These are phyloP conservation scores for Balamuthia mandrillaris DNA, from an alignment of 208 protist species.

Conservation along the genomic window DNA sequence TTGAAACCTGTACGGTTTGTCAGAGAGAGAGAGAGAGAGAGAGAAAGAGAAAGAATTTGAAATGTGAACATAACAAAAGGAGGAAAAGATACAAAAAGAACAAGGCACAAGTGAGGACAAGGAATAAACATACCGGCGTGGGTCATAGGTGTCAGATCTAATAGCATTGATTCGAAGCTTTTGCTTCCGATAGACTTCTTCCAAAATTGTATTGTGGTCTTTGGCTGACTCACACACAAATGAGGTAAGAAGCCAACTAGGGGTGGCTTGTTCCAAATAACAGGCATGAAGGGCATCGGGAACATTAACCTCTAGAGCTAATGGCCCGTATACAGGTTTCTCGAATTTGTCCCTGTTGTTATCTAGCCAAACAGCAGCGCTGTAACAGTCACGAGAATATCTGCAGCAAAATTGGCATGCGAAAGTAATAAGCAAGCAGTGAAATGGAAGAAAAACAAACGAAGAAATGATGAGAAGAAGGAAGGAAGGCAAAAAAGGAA, in stretches of 20 bases:
- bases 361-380: constrained; percentile 11
- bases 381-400: background rate
- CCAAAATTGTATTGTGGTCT: constrained; percentile 1
- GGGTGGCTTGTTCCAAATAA: constrained; percentile 31
- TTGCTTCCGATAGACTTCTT: constrained; percentile 23
- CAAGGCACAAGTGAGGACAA: too few relatives aligned
- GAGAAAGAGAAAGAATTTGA: too few relatives aligned
- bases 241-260: background rate
- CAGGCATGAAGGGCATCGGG: constrained; percentile 29
- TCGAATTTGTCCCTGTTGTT: constrained; percentile 45
- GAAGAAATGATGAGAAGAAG: background rate
- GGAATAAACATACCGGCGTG: too few relatives aligned
- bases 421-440: too few relatives aligned
- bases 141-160: too few relatives aligned
- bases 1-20: background rate
- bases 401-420: too few relatives aligned
- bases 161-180: constrained; percentile 7
- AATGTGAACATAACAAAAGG: too few relatives aligned
- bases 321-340: constrained; percentile 46
- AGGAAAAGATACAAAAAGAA: too few relatives aligned
- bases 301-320: constrained; percentile 41
- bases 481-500: too few relatives aligned
- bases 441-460: too few relatives aligned
- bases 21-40: too few relatives aligned
- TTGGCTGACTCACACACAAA: background rate